A percentile compares a stretch with the other conserved stretches of the same genome.
These are phyloP conservation scores for Exophiala lecanii-corni DNA, from an alignment of 2,329 filamentous ascomycete genomes.

Conservation along the genomic window DNA sequence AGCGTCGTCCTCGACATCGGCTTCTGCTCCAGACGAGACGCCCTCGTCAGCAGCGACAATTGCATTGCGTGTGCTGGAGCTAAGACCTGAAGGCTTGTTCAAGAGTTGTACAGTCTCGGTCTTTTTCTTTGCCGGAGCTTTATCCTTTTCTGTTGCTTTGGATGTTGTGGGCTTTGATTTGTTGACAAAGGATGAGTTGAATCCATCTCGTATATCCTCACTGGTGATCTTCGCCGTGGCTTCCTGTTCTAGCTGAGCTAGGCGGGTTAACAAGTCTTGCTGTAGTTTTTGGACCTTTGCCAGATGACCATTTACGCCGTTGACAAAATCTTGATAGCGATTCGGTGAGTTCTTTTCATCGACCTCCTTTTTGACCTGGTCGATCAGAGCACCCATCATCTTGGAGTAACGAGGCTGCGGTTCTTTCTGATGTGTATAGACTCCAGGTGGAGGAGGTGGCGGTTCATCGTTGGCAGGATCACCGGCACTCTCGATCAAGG, in stretches of 20 bases:
- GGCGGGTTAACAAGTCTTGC: slow-evolving; percentile 65
- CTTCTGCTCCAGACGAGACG: slow-evolving; percentile 56
- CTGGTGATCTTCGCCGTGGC: slow-evolving; percentile 90
- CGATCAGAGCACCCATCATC: slow-evolving; percentile 96
- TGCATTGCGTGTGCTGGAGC: slow-evolving; percentile 31
- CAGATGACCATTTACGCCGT: slow-evolving; percentile 71
- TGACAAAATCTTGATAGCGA: slow-evolving; percentile 69
- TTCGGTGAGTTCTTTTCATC: slow-evolving; percentile 69
- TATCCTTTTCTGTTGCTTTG: slow-evolving; percentile 31
- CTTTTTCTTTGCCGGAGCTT: slow-evolving; percentile 12
- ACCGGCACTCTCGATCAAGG: slow-evolving; percentile 75
- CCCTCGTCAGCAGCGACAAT: slow-evolving; percentile 38
- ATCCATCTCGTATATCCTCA: slow-evolving; percentile 80
- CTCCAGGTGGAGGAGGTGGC: slow-evolving; percentile 71
- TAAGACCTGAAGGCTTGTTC: slow-evolving; percentile 47
- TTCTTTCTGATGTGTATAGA: slow-evolving; percentile 69
- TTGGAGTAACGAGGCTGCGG: slow-evolving; percentile 77
- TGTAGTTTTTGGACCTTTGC: slow-evolving; percentile 75
- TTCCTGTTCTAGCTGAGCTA: slow-evolving; percentile 77
- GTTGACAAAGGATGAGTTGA: slow-evolving; percentile 77
- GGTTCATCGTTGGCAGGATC: slow-evolving; percentile 68
- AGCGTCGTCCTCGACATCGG: slow-evolving; percentile 54
- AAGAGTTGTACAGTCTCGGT: slow-evolving; percentile 61
- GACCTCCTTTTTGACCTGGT: slow-evolving; percentile 83
- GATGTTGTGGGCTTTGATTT: slow-evolving; percentile 48